These are phyloP conservation scores for Lasiosphaeria ovina DNA, from an alignment of 495 filamentous ascomycete genomes.

Conservation along the genomic window DNA sequence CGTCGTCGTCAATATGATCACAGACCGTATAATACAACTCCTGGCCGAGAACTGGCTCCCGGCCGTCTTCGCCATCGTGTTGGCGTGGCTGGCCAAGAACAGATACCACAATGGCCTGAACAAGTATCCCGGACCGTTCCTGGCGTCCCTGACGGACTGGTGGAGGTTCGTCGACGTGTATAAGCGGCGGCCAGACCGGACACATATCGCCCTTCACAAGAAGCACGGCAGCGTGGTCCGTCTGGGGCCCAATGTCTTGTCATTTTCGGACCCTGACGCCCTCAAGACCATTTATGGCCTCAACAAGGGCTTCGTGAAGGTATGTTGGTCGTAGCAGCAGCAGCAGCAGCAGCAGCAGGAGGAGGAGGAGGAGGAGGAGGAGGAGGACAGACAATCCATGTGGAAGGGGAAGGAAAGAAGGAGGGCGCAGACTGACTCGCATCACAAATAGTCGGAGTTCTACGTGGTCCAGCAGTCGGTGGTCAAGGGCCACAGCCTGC, in stretches of 20 bases:
- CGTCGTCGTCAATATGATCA: slow-evolving; percentile 16
- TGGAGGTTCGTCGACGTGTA: slow-evolving; percentile 70
- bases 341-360: too few relatives aligned
- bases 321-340: slow-evolving; percentile 25
- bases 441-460: slow-evolving; percentile 57
- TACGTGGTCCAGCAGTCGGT: slow-evolving; percentile 67
- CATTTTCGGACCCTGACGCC: slow-evolving; percentile 64
- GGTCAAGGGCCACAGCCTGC: slow-evolving; percentile 60
- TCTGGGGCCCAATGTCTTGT: slow-evolving; percentile 64
- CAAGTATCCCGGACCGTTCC: slow-evolving; percentile 64
- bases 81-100: slow-evolving; percentile 53
- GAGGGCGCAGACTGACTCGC: neutral
- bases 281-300: slow-evolving; percentile 75
- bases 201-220: slow-evolving; percentile 63
- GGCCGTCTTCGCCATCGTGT: slow-evolving; percentile 29
- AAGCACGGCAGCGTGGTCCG: slow-evolving; percentile 72
- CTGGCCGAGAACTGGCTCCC: slow-evolving; percentile 51
- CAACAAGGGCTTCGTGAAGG: slow-evolving; percentile 80
- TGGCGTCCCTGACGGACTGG: slow-evolving; percentile 64
- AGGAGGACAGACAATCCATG: too few relatives aligned
- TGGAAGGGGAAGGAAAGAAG: neutral
- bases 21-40: slow-evolving; percentile 25
- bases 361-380: too few relatives aligned
- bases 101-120: slow-evolving; percentile 59
- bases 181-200: slow-evolving; percentile 58